phyloP scores from a whole-genome alignment of 2,329 filamentous ascomycete species.

The Cercospora zeae-maydis region DNA sequence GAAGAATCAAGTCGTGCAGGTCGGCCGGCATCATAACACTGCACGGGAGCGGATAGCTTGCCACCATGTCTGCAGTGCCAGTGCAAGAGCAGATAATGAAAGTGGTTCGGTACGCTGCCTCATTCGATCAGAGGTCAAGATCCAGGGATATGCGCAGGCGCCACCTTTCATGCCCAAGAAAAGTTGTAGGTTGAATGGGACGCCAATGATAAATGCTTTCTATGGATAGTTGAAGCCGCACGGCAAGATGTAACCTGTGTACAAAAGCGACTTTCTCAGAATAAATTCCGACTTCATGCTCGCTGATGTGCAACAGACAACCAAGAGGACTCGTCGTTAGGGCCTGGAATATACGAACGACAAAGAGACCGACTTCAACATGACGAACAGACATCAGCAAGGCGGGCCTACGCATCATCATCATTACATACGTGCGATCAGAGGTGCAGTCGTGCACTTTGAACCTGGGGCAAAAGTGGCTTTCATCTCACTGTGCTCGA shows the following conservation, averaged over 20 bases:
- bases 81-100: background rate
- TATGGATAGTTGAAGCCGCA: background rate
- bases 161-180: background rate
- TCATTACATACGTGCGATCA: background rate
- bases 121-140: background rate
- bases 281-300: background rate
- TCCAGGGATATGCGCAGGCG: background rate
- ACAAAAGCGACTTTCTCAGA: background rate
- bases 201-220: background rate
- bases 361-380: background rate
- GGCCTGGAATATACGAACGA: background rate
- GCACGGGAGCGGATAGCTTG: background rate
- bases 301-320: background rate
- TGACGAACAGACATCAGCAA: background rate
- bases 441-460: background rate
- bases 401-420: background rate
- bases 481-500: background rate
- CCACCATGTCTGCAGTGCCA: background rate
- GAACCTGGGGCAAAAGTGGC: background rate
- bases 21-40: no score
- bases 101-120: background rate
- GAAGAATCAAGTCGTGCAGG: no score
- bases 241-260: background rate
- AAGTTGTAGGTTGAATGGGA: background rate
- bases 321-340: background rate